phyloP scores from a whole-genome alignment of 371 early-diverging fungal genomes.

The Batrachochytrium dendrobatidis region DNA sequence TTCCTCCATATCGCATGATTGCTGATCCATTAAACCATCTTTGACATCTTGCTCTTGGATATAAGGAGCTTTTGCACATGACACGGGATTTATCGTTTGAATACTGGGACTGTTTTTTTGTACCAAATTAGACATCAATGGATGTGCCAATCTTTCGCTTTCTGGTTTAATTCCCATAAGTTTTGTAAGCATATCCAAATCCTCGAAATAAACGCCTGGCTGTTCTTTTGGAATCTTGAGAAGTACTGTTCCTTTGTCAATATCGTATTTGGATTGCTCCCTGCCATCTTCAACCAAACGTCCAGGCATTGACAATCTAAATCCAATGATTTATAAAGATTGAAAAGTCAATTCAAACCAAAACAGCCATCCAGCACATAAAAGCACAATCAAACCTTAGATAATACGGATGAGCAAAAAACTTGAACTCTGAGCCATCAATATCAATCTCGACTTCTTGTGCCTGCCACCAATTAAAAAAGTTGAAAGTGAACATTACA shows the following conservation, averaged over 20 bases:
- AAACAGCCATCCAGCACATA: too few relatives aligned
- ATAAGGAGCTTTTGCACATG: not conserved
- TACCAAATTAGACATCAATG: slow-evolving; percentile 3
- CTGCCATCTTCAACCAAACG: slow-evolving; percentile 79
- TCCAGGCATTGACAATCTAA: slow-evolving; percentile 73
- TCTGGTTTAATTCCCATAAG: slow-evolving; percentile 12
- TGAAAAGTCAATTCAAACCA: not conserved
- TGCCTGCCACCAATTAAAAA: slow-evolving; percentile 56
- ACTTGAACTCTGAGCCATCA: slow-evolving; percentile 67
- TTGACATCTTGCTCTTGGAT: slow-evolving; percentile 6
- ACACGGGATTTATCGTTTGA: not conserved
- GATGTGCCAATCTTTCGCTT: not conserved
- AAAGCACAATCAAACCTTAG: slow-evolving; percentile 47
- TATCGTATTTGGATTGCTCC: slow-evolving; percentile 73
- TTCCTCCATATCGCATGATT: too few relatives aligned
- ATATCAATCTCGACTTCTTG: slow-evolving; percentile 76
- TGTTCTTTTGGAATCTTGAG: slow-evolving; percentile 71
- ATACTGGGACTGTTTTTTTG: too few relatives aligned
- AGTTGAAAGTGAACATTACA: not conserved
- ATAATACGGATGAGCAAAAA: slow-evolving; percentile 73
- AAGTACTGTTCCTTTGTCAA: slow-evolving; percentile 64
- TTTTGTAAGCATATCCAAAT: slow-evolving; percentile 81
- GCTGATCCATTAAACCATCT: too few relatives aligned
- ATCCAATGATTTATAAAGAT: slow-evolving; percentile 6
- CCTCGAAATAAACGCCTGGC: slow-evolving; percentile 70